Conservation (phyloP, 2,329 filamentous ascomycete genomes). For the Sporothrix pseudoabietina region DNA sequence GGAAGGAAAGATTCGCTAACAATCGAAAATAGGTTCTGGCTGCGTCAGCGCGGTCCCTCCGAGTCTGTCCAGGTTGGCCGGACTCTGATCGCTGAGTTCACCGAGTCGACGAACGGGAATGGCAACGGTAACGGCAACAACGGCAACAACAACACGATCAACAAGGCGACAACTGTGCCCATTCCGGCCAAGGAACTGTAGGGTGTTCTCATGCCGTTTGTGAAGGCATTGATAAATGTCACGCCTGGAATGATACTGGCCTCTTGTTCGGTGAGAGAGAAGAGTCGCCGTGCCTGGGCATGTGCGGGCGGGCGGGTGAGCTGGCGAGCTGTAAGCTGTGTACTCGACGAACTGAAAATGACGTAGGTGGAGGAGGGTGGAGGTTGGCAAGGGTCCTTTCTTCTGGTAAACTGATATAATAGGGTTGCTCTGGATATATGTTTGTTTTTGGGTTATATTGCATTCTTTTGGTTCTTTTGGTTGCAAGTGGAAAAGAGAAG, state of each 20-base stretch:
- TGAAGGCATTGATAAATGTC: neutral
- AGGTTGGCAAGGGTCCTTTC: neutral
- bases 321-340: neutral
- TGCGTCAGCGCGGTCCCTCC: slow-evolving; percentile 58
- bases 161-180: neutral
- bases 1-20: neutral
- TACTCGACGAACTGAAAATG: neutral
- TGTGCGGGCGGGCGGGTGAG: slow-evolving; percentile 19
- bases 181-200: slow-evolving; percentile 18
- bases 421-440: neutral
- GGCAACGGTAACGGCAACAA: neutral
- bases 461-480: neutral
- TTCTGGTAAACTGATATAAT: neutral
- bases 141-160: neutral
- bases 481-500: neutral
- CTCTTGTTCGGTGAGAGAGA: slow-evolving; percentile 11
- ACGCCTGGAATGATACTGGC: neutral
- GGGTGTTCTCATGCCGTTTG: neutral
- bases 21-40: slow-evolving; percentile 56
- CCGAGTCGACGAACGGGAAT: neutral
- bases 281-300: neutral
- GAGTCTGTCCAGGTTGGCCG: slow-evolving; percentile 62
- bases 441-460: neutral
- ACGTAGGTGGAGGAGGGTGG: slow-evolving; percentile 5
- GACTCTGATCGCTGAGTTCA: slow-evolving; percentile 53